Evolutionary conservation across 805 yeast genomes (phyloP).

Genomic region (Saccharomycopsis schoenii): DNA sequence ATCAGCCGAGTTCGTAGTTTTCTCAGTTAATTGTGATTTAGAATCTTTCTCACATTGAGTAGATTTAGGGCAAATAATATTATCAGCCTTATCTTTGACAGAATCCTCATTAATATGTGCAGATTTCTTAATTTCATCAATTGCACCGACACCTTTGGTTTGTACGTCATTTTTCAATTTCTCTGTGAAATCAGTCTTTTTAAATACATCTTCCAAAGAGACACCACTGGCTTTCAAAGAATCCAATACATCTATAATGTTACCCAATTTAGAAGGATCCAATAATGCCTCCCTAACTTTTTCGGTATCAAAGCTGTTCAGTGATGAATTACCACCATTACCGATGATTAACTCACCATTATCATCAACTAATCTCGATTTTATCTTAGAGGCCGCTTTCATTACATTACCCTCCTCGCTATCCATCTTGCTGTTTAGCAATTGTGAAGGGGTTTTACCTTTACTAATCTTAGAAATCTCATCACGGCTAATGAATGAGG

Average conservation of each 20-base stretch:
- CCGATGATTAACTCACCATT: slow-evolving; percentile 3
- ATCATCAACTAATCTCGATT: background rate
- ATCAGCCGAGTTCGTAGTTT: background rate
- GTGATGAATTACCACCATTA: background rate
- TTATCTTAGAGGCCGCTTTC: slow-evolving; percentile 19
- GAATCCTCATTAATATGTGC: background rate
- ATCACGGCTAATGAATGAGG: background rate
- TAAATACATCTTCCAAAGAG: slow-evolving; percentile 28
- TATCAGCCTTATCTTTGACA: background rate
- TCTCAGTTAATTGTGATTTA: background rate
- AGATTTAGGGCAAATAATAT: background rate
- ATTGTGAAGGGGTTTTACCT: background rate
- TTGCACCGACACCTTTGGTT: background rate
- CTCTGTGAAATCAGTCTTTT: slow-evolving; percentile 20
- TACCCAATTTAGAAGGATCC: slow-evolving; percentile 30
- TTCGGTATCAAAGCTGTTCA: slow-evolving; percentile 26
- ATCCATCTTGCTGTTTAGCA: slow-evolving; percentile 7
- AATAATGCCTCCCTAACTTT: slow-evolving; percentile 28
- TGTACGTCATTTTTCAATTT: background rate
- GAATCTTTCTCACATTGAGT: background rate
- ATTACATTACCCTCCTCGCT: slow-evolving; percentile 23
- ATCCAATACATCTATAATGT: slow-evolving; percentile 30
- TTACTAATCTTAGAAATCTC: background rate
- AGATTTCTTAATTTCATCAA: background rate
- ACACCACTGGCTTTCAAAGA: slow-evolving; percentile 33